Base-by-base conservation (phyloP, 2,329 filamentous ascomycete species). In the Drechslerella stenobrocha region DNA sequence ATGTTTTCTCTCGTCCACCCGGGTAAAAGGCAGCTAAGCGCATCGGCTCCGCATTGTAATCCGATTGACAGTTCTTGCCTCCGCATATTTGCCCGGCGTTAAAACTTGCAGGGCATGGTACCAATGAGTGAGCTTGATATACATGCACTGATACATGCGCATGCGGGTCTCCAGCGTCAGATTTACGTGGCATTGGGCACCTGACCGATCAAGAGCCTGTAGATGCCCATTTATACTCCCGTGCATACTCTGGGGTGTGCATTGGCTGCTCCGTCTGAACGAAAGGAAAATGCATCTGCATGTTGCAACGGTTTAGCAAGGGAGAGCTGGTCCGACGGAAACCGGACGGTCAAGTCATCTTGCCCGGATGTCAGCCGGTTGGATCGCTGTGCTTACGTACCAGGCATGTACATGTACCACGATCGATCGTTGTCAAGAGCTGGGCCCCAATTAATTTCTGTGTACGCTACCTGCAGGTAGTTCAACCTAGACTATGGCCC, bases 201-300 rank as follows among this genome's bases (percentile, higher is more conserved):
- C 37, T 20, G 8, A n/a, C n/a, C 22, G 37, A 42, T 42, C 37
- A 18, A 20, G 15, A 42, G 37, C 37, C 37, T 42, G 15, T 18
- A 42, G 37, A 20, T 20, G 9, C 37, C 37, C 37, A 42, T 3
- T 20, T 18, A 18, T 18, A 20, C 18, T 7, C 7, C 37, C 3
- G 44, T 18, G 7, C 13, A 34, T 45, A 46, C 9, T 8, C 37
- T 52, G 32, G 52, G 52, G 50, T 46, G 45, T 53, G 42, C 50
- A 67, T 60, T 59, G 63, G 55, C 55, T 55, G 22, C 55, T 67
- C 35, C 63, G 42, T 67, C 63, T 59, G 55, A 67, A 58, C 28
- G 23, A 35, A 20, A 46, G 42, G 20, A 18, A 59, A n/a, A n/a
- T n/a, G n/a, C n/a, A 42, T 42, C 37, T 18, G 37, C 15, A 18